Evolutionary conservation across 179 eudicot genomes (phyloP).

Genomic region (Patellifolia procumbens): DNA sequence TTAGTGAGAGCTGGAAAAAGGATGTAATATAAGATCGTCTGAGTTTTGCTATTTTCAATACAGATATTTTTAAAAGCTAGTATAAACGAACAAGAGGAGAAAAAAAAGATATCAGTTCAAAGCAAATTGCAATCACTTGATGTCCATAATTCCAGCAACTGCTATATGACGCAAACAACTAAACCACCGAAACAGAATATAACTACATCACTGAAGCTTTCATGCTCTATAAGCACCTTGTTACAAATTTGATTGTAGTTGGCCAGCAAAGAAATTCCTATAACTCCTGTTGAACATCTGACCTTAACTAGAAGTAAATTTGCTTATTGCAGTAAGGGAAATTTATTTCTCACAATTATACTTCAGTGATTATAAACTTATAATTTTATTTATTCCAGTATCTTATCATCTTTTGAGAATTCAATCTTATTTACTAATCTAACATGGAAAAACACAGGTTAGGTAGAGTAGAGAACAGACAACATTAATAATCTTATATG

Average conservation of each 20-base stretch:
- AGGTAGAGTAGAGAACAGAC: not conserved
- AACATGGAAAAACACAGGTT: not conserved
- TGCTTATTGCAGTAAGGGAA: not conserved
- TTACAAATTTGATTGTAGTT: not conserved
- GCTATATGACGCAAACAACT: not conserved
- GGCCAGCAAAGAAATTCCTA: not conserved
- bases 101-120: not conserved
- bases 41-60: not conserved
- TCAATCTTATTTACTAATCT: not conserved
- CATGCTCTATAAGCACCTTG: not conserved
- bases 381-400: not conserved
- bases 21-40: not conserved
- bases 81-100: not conserved
- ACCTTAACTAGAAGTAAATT: conserved; percentile 11
- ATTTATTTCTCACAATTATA: not conserved
- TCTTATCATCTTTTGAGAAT: not conserved
- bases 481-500: not conserved
- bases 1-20: not conserved
- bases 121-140: not conserved
- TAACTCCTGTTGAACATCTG: not conserved
- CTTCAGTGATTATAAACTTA: not conserved
- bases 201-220: not conserved
- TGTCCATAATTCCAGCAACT: not conserved
- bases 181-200: not conserved
- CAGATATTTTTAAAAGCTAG: not conserved